Evolutionary conservation across 805 yeast genomes (phyloP), one percentile per base, ranked within the genome.

Genomic region (Candida ponderosae): DNA sequence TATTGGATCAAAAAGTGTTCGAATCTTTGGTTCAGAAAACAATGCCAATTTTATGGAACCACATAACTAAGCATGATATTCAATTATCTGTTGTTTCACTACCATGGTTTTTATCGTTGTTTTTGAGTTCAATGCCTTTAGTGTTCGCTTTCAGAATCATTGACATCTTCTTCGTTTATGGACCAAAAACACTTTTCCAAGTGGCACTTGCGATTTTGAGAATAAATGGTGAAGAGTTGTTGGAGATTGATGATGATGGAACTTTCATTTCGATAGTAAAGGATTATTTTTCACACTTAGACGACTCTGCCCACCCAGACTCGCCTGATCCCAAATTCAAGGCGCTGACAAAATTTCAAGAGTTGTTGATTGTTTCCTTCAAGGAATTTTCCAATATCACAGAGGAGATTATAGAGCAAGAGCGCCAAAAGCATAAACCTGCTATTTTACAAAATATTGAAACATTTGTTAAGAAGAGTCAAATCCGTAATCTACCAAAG

Each of bases 21-120:
- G 98, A 93, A 59, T 74, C 86, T 0, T 69, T 93, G 38, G 95
- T 93, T 2, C 85, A 82, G 54, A 84, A 81, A 38, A 86, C 93
- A 0, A 77, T 93, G 81, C 98, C 98, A 1, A 55, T 84, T 16
- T 56, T 93, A 35, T 84, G 95, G 82, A 83, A 75, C 10, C 97
- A 93, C 58, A 76, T 93, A 32, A 66, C 66, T 4, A 70, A 72
- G 35, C 62, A 81, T 45, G 97, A 93, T 51, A 90, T 93, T 36
- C 97, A 94, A 53, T 66, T 94, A 14, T 84, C 95, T 0, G 94
- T 93, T 15, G 90, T 90, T 1, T 86, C 97, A 0, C 63, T 93
- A 32, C 97, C 98, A 3, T 93, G 99, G 99, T 93, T 93, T 54
- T 64, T 93, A 37, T 86, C 96, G 0, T 63, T 93, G 29, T 93